Evolutionary conservation across 1,284 basidiomycete species (phyloP), one percentile per base, ranked within the genome.

Genomic region (Leccinum pachyderme): DNA sequence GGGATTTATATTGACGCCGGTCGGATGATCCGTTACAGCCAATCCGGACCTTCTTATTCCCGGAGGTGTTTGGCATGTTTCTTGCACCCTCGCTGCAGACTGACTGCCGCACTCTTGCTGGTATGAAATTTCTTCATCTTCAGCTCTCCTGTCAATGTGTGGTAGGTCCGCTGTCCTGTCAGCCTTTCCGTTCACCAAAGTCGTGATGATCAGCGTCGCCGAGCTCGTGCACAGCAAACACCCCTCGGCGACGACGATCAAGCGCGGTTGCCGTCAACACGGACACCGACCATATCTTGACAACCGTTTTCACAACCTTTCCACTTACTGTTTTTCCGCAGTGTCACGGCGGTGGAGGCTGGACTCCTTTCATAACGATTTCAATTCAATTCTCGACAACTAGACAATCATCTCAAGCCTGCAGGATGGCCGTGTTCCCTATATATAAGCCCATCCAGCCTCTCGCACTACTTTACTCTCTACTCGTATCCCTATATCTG

Each of bases 191-290:
- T 55, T 54, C 47, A 53, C 51, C 47, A 24, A 39, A 39, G 37
- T 47, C 31, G 45, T 51, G 53, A 66, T 45, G 63, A 72, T 71
- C 63, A 64, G 52, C 65, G 58, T 70, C 67, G 61, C 18, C 18
- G 18, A 18, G 58, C 52, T 57, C 49, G 53, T 63, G 66, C 68
- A 72, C 68, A 72, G 71, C 68, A 71, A 58, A 49, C 50, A 47
- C 53, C 18, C 41, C 57, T 45, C 64, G 58, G 64, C 63, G 71
- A 72, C 63, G 71, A 72, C 65, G 66, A 70, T 70, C 68, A 70
- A 59, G 53, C 24, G 43, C 53, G 56, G 68, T 72, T 65, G 70
- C 67, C 57, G 60, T 57, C 52, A 45, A 56, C 63, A 56, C 55
- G 67, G 62, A 56, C 55, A 62, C 44, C 52, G 50, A 54, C 61